Evolutionary conservation across 78 protist species (phyloP).

Genomic region (Planoprotostelium fungivorum): DNA sequence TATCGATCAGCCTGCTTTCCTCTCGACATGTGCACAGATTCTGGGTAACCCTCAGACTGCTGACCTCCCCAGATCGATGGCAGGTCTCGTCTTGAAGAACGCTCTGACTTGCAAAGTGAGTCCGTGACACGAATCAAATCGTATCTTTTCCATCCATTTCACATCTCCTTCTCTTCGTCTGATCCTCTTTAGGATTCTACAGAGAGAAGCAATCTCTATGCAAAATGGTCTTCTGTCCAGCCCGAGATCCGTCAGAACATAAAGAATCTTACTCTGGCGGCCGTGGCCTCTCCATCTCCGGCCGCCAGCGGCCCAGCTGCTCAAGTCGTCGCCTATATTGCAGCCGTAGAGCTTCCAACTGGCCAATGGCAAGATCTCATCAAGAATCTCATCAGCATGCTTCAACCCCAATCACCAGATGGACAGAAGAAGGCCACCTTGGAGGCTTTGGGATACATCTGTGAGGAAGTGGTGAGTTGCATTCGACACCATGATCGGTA

Average conservation of each 20-base stretch:
- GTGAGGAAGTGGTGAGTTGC: conserved; percentile 68
- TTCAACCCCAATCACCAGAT: background rate
- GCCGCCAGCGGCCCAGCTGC: conserved; percentile 55
- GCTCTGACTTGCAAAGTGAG: background rate
- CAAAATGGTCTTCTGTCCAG: background rate
- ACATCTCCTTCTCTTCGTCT: too few relatives aligned
- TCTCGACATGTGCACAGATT: too few relatives aligned
- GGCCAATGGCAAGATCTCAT: conserved; percentile 81
- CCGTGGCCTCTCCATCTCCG: conserved; percentile 15
- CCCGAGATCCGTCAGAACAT: background rate
- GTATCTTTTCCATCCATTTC: too few relatives aligned
- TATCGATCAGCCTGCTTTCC: too few relatives aligned
- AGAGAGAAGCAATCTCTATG: background rate
- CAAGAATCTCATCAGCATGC: conserved; percentile 27
- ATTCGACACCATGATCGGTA: background rate
- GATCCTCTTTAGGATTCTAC: background rate
- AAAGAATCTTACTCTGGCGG: background rate
- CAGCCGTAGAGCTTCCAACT: conserved; percentile 76
- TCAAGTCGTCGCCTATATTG: conserved; percentile 57
- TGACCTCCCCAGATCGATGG: background rate
- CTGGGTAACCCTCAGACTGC: background rate
- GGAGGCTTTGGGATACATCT: conserved; percentile 80
- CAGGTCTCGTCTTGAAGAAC: background rate
- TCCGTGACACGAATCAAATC: too few relatives aligned
- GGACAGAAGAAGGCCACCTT: conserved; percentile 64